These are phyloP conservation scores for Aethionema arabicum DNA, from an alignment of 345 rosid genomes.

Conservation along the genomic window DNA sequence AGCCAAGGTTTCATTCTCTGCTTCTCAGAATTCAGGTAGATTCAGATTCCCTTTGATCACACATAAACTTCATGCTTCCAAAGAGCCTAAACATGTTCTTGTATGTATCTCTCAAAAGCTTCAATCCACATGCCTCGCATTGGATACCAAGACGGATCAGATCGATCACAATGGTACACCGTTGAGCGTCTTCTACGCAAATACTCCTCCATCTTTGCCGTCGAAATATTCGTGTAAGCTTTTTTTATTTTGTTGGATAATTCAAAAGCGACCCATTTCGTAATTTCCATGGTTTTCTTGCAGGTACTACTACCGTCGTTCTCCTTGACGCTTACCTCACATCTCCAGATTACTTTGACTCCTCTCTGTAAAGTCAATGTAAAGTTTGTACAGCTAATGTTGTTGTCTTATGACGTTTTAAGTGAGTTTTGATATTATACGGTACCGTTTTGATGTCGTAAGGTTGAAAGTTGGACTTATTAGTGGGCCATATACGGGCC, in stretches of 20 bases:
- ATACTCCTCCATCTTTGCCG: conserved; percentile 64
- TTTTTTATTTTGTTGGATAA: background rate
- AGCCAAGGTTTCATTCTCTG: conserved; percentile 62
- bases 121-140: conserved; percentile 93
- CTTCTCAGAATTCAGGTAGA: conserved; percentile 69
- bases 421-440: background rate
- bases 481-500: conserved; percentile 4
- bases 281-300: conserved; percentile 11
- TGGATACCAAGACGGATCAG: conserved; percentile 71
- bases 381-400: too few relatives aligned
- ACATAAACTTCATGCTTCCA: background rate
- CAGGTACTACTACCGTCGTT: conserved; percentile 69
- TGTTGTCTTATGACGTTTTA: too few relatives aligned
- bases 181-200: conserved; percentile 85
- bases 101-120: conserved; percentile 40
- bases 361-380: too few relatives aligned
- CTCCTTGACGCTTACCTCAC: conserved; percentile 32
- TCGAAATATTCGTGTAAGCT: conserved; percentile 70
- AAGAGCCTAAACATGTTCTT: conserved; percentile 13
- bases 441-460: background rate
- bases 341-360: conserved; percentile 2
- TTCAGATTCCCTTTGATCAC: background rate
- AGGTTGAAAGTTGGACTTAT: background rate
- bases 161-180: conserved; percentile 77
- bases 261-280: background rate